Evolutionary conservation across 2,329 filamentous ascomycete species (phyloP).

Genomic region (Colletotrichum liaoningense): DNA sequence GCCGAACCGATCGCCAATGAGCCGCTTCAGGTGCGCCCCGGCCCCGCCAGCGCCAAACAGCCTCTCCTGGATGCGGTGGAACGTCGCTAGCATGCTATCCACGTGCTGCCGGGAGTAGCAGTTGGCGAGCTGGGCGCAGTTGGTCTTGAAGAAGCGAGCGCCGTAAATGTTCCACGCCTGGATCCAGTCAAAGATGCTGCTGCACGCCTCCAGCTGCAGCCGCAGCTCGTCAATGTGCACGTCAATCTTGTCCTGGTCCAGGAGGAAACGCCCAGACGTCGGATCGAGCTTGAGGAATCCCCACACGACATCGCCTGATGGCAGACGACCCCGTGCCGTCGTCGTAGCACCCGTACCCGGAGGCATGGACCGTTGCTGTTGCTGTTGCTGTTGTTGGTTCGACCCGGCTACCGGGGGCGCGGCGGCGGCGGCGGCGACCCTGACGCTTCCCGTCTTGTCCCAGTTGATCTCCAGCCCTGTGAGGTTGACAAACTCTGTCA

Average conservation of each 20-base stretch:
- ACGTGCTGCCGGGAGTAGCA: constrained; percentile 67
- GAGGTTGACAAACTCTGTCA: constrained; percentile 60
- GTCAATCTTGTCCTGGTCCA: constrained; percentile 66
- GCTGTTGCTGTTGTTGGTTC: background rate
- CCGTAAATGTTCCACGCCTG: constrained; percentile 71
- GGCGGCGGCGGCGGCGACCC: constrained; percentile 44
- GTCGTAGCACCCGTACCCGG: background rate
- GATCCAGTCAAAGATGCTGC: constrained; percentile 67
- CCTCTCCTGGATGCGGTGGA: constrained; percentile 61
- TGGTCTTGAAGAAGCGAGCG: constrained; percentile 66
- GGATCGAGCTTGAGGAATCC: constrained; percentile 67
- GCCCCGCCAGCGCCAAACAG: constrained; percentile 56
- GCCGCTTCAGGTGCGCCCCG: constrained; percentile 57
- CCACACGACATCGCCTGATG: constrained; percentile 66
- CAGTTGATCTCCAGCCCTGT: constrained; percentile 67
- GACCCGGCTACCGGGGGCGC: background rate
- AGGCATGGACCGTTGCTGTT: background rate
- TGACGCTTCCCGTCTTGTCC: constrained; percentile 66
- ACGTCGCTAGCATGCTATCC: constrained; percentile 63
- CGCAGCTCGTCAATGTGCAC: constrained; percentile 67
- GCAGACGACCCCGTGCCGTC: constrained; percentile 47
- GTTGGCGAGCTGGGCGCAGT: constrained; percentile 66
- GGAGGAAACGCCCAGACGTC: constrained; percentile 60
- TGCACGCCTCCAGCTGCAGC: constrained; percentile 63
- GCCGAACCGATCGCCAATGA: constrained; percentile 61